Evolutionary conservation across 2,329 filamentous ascomycete genomes (phyloP).

Genomic region (Penicillium digitatum): DNA sequence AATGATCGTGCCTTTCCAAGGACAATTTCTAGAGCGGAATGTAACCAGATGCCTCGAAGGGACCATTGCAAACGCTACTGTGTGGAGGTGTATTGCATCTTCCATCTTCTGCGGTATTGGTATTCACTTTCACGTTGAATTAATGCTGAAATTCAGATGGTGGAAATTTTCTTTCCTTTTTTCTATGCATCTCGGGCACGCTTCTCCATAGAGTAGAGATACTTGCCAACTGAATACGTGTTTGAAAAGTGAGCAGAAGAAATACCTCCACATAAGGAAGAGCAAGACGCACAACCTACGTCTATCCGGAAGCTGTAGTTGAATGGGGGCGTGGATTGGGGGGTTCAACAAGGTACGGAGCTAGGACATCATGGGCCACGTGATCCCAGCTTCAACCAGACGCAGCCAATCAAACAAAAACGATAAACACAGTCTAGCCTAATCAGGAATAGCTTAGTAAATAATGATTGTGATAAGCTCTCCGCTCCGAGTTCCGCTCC

Average conservation of each 20-base stretch:
- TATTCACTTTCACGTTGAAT: neutral
- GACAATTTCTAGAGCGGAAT: neutral
- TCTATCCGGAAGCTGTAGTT: neutral
- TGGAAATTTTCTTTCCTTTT: no score
- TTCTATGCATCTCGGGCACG: neutral
- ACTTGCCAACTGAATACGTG: neutral
- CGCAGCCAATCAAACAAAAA: neutral
- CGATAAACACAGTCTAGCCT: neutral
- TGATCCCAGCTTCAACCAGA: accelerated
- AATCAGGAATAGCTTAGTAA: neutral
- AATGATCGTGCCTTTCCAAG: neutral
- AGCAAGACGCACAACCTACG: neutral
- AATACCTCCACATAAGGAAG: neutral
- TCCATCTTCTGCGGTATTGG: neutral
- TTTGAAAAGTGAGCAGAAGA: neutral
- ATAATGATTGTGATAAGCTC: constrained; percentile 8
- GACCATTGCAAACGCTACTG: neutral
- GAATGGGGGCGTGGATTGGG: no score
- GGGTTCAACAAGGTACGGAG: no score
- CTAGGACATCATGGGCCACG: neutral
- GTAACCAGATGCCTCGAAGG: no score
- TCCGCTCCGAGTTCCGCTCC: constrained; percentile 6
- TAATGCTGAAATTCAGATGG: no score
- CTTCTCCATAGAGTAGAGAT: neutral
- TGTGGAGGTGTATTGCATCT: neutral